Conservation (phyloP, 1,139 yeast species). For the Suhomyces coccinellae region DNA sequence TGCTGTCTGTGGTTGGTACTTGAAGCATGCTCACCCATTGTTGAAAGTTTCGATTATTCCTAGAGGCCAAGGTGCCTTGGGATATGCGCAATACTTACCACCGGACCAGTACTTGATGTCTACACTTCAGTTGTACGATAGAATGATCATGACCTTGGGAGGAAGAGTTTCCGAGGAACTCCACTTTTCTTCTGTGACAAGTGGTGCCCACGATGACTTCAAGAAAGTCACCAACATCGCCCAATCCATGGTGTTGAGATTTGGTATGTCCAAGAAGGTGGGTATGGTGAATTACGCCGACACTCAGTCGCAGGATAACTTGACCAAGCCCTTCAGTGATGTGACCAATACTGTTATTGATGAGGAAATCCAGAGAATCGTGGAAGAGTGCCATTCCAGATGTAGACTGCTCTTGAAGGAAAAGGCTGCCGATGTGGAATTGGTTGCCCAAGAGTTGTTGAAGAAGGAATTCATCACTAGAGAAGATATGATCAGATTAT, state of each 20-base stretch:
- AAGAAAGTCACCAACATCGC: conserved; percentile 96
- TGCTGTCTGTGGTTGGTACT: conserved; percentile 96
- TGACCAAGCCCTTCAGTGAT: conserved; percentile 90
- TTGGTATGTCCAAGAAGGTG: conserved; percentile 86
- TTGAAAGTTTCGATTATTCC: conserved; percentile 95
- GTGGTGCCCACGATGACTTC: conserved; percentile 96
- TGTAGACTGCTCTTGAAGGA: conserved; percentile 71
- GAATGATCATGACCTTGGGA: conserved; percentile 97
- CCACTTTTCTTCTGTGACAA: conserved; percentile 84
- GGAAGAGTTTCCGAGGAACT: conserved; percentile 96
- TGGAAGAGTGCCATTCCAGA: conserved; percentile 69
- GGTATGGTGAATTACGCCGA: conserved; percentile 76
- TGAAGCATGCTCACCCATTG: conserved; percentile 86
- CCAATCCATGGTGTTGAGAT: conserved; percentile 83
- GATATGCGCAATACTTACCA: conserved; percentile 97
- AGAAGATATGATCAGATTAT: conserved; percentile 82
- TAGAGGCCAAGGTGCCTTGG: conserved; percentile 93
- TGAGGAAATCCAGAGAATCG: conserved; percentile 77
- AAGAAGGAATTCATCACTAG: conserved; percentile 84
- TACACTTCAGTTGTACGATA: conserved; percentile 74
- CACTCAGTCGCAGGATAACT: conserved; percentile 56
- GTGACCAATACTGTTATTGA: conserved; percentile 81
- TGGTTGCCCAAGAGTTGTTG: conserved; percentile 83
- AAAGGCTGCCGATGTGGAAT: conserved; percentile 70
- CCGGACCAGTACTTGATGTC: conserved; percentile 86